Conservation (phyloP, 352 stramenopile species). For the Pythium chondricola region DNA sequence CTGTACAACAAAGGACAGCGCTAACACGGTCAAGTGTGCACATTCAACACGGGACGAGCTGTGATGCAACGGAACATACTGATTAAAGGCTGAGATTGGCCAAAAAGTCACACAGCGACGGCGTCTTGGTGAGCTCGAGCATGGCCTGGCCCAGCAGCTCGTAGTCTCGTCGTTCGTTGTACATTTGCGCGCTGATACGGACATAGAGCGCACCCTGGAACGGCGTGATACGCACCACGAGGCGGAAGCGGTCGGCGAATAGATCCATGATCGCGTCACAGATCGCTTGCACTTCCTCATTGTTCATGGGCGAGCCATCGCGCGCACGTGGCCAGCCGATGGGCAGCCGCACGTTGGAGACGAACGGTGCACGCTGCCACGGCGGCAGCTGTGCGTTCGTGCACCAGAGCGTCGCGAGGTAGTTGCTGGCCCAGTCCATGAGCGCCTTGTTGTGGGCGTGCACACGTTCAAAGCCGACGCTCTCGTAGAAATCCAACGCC, state of each 20-base stretch:
- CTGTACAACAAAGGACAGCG: too few species aligned
- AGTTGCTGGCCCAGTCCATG: slow-evolving; percentile 77
- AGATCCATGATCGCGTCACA: slow-evolving; percentile 81
- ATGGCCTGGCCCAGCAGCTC: slow-evolving; percentile 69
- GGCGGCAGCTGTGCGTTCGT: slow-evolving; percentile 63
- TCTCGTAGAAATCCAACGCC: slow-evolving; percentile 81
- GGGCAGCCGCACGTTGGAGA: slow-evolving; percentile 72
- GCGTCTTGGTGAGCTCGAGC: slow-evolving; percentile 62
- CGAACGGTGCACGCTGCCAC: slow-evolving; percentile 79
- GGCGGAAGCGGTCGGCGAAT: slow-evolving; percentile 59
- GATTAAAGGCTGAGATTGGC: slow-evolving; percentile 51
- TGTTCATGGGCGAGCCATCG: slow-evolving; percentile 37
- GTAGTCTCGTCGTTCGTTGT: slow-evolving; percentile 79
- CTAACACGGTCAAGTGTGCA: too few species aligned
- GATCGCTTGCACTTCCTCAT: slow-evolving; percentile 53
- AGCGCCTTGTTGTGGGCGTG: slow-evolving; percentile 79
- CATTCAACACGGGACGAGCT: too few species aligned
- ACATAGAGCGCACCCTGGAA: slow-evolving; percentile 71
- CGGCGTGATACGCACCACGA: slow-evolving; percentile 60
- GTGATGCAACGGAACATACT: not conserved
- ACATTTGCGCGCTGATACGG: slow-evolving; percentile 81
- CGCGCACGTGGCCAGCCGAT: slow-evolving; percentile 50
- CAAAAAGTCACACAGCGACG: slow-evolving; percentile 58
- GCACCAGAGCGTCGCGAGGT: slow-evolving; percentile 65
- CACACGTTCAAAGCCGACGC: slow-evolving; percentile 63